These are phyloP conservation scores for Emergomyces orientalis DNA, from an alignment of 2,329 filamentous ascomycete genomes.

Conservation along the genomic window DNA sequence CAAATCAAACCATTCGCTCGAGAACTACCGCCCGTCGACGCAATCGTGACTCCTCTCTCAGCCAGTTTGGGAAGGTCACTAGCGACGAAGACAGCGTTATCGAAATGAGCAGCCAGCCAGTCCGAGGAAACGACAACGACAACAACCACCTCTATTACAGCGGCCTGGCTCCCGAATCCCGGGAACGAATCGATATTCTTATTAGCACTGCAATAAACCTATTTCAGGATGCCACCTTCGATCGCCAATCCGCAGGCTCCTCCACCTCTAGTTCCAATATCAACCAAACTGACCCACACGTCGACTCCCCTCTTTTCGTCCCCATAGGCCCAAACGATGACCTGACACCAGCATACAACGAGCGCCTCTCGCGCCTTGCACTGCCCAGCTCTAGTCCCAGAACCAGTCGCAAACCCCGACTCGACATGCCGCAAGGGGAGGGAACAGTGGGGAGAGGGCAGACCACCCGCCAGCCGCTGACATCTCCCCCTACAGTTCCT, in stretches of 20 bases:
- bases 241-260: background rate
- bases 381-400: background rate
- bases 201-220: conserved; percentile 5
- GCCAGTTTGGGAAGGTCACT: background rate
- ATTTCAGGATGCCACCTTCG: background rate
- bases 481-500: background rate
- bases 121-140: background rate
- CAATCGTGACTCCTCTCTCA: background rate
- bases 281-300: background rate
- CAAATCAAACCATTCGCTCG: background rate
- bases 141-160: background rate
- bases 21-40: background rate
- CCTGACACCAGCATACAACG: background rate
- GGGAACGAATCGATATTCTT: conserved; percentile 9
- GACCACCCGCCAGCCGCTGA: background rate
- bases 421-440: background rate
- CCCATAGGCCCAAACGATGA: background rate
- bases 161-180: conserved; percentile 1
- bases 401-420: background rate
- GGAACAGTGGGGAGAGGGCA: background rate
- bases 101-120: background rate
- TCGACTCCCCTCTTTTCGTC: background rate
- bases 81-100: background rate
- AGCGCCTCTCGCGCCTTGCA: background rate
- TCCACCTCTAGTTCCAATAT: background rate